phyloP scores from a whole-genome alignment of 2,329 filamentous ascomycete genomes.

The Trichoderma hamatum region DNA sequence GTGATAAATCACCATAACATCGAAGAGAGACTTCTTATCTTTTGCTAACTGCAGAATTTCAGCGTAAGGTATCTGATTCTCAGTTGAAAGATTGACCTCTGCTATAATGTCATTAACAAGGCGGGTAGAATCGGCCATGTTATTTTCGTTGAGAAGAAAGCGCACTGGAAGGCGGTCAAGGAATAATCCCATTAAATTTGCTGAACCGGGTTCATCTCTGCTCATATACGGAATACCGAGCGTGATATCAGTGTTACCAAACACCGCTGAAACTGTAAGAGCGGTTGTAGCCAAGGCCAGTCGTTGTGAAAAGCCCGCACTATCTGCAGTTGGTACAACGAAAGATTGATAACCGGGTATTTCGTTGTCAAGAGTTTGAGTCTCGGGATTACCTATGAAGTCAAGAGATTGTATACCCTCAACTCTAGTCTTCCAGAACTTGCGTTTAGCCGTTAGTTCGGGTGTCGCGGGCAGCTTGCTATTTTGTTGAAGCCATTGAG shows the following conservation, averaged over 20 bases:
- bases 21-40: neutral
- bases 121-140: neutral
- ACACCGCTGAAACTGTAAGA: neutral
- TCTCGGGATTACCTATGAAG: neutral
- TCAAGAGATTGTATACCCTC: neutral
- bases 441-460: neutral
- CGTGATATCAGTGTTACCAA: neutral
- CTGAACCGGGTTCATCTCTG: conserved; percentile 5
- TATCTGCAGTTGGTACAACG: neutral
- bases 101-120: neutral
- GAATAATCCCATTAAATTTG: neutral
- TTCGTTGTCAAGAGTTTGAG: neutral
- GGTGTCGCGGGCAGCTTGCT: neutral
- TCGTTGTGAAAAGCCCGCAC: neutral
- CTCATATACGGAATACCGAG: conserved; percentile 9
- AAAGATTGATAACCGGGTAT: conserved; percentile 1
- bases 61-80: neutral
- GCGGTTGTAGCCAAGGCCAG: neutral
- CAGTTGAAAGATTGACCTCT: neutral
- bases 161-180: conserved; percentile 9
- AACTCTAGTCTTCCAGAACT: neutral
- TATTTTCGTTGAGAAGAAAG: neutral
- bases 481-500: neutral
- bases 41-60: neutral
- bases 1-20: conserved; percentile 4